phyloP scores from a whole-genome alignment of 2,329 filamentous ascomycete species.

The Calonectria hawksworthii region DNA sequence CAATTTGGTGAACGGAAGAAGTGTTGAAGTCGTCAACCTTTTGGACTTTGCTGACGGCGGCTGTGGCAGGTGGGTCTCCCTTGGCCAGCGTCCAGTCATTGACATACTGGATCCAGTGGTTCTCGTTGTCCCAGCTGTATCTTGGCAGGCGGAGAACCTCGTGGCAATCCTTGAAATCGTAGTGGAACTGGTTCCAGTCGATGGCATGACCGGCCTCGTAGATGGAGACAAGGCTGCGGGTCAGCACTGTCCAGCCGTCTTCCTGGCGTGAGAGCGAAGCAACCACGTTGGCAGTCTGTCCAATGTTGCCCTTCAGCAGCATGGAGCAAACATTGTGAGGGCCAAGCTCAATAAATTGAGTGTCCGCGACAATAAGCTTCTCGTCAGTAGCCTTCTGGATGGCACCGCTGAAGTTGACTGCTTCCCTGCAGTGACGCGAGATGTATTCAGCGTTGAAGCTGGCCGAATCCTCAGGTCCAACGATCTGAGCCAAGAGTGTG shows the following conservation, averaged over 20 bases:
- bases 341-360: conserved; percentile 13
- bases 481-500: neutral
- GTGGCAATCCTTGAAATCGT: conserved; percentile 56
- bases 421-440: neutral
- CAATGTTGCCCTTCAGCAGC: neutral
- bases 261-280: conserved; percentile 4
- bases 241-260: neutral
- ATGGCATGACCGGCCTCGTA: conserved; percentile 7
- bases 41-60: neutral
- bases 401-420: conserved; percentile 10
- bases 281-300: neutral
- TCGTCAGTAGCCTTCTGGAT: neutral
- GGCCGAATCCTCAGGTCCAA: neutral
- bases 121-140: conserved; percentile 80
- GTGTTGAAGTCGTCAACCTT: conserved; percentile 66
- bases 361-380: neutral
- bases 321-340: conserved; percentile 14
- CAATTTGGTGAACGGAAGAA: conserved; percentile 32
- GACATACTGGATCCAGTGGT: conserved; percentile 73
- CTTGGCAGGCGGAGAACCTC: conserved; percentile 74
- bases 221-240: neutral
- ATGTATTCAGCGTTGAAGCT: conserved; percentile 10
- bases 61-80: conserved; percentile 56
- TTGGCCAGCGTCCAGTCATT: conserved; percentile 81
- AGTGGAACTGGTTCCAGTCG: conserved; percentile 70